Base-by-base conservation (phyloP, 805 yeast species). In the Zygosaccharomyces pseudorouxii region DNA sequence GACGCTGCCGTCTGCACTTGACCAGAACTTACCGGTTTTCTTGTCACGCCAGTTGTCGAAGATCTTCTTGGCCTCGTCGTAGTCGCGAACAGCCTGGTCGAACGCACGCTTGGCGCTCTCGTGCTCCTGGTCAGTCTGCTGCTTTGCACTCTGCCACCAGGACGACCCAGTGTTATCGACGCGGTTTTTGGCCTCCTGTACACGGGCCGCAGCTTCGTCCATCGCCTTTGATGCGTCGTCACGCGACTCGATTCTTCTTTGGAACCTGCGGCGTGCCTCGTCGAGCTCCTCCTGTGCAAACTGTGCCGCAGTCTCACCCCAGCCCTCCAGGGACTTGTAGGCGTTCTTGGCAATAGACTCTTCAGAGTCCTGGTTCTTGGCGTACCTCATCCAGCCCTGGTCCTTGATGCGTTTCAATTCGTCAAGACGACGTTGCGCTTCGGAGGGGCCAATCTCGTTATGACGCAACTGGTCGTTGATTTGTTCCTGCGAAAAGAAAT, bases 231-330 rank as follows among this genome's bases (percentile, higher is more conserved):
- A 52, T 4, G 75, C 68, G 46, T 62, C 63, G 14, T 57, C 62
- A 16, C 62, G 57, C 11, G 73, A 73, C 36, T 59, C 49, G 36
- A 63, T 65, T 62, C 67, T 65, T 3, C 71, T 74, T 39, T 66
- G 57, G n/a, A 66, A 62, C 1, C 71, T 61, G 22, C 57, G 55
- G 28, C 62, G 61, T 3, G 68, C 46, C 43, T 70, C 74, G 11
- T 63, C 62, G 45, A 67, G 60, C 52, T 73, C 74, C 20, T 76
- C 80, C 12, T 63, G 59, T 1, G 80, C 73, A 49, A 72, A 67
- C 29, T 63, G 68, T 10, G 69, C 61, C 4, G 78, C 79, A 41
- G 64, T 58, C 42, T 71, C 74, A 16, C 79, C 78, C 76, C 77
- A 74, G 3, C 78, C 79, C 46, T 70, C 64, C 8, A 73, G 61